phyloP scores from a whole-genome alignment of 306 rosid genomes.

The Prinsepia uniflora region DNA sequence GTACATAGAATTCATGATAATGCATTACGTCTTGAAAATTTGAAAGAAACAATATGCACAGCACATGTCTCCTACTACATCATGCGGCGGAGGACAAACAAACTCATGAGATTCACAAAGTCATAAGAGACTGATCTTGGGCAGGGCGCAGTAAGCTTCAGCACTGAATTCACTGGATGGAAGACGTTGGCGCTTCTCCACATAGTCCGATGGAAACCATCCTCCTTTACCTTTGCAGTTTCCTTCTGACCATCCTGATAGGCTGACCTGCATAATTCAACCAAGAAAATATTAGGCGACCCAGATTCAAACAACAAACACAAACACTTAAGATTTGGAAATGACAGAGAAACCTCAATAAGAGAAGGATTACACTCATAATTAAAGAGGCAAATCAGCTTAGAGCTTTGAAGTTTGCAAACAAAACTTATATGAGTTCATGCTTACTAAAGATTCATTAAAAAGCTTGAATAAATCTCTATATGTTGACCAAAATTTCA shows the following conservation, averaged over 20 bases:
- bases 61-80: neutral
- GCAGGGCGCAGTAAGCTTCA: constrained; percentile 50
- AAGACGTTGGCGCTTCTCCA: constrained; percentile 81
- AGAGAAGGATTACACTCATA: neutral
- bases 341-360: neutral
- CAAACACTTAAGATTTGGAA: neutral
- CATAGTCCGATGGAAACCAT: constrained; percentile 86
- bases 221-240: constrained; percentile 88
- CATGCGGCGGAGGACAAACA: neutral
- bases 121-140: neutral
- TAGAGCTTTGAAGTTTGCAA: neutral
- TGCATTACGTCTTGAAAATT: neutral
- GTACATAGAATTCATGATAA: neutral
- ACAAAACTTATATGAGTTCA: neutral
- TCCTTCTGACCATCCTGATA: constrained; percentile 97
- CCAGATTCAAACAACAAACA: too few relatives aligned
- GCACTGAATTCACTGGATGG: constrained; percentile 47
- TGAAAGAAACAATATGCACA: constrained; percentile 15
- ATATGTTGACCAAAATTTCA: too few relatives aligned
- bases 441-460: neutral
- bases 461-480: neutral
- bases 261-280: constrained; percentile 47
- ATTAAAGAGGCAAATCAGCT: neutral
- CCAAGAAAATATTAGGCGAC: neutral
- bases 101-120: neutral